Conservation (phyloP, 495 filamentous ascomycete species). For the Penicillium mononematosum region DNA sequence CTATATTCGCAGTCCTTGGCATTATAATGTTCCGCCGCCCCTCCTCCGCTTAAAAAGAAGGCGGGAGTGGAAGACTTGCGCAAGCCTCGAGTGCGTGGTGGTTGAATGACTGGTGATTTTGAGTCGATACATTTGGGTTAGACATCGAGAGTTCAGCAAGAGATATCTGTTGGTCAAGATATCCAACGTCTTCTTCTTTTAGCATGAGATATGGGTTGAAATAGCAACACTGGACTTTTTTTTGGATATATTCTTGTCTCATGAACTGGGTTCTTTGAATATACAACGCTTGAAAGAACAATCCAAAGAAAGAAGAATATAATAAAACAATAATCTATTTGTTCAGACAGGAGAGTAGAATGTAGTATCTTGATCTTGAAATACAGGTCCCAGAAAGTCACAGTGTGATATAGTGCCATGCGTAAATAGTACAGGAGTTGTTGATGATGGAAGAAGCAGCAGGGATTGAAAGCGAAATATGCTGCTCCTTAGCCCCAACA, state of each 20-base stretch:
- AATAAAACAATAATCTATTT: constrained; percentile 22
- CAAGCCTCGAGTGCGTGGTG: not conserved
- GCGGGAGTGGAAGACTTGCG: not conserved
- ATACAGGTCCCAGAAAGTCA: constrained; percentile 27
- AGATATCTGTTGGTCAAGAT: no score
- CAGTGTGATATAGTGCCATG: constrained; percentile 28
- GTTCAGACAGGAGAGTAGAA: constrained; percentile 36
- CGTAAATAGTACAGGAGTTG: constrained; percentile 22
- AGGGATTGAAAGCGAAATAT: constrained; percentile 5
- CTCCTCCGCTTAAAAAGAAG: not conserved
- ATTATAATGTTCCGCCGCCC: not conserved
- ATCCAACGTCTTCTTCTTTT: no score
- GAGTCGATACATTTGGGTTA: not conserved
- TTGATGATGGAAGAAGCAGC: constrained; percentile 12
- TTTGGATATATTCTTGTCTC: no score
- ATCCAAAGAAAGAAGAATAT: not conserved
- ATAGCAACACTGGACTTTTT: no score
- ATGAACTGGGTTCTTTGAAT: no score
- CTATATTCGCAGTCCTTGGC: not conserved
- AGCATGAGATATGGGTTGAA: no score
- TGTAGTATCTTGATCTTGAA: constrained; percentile 28
- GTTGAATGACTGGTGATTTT: not conserved
- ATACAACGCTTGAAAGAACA: not conserved
- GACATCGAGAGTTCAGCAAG: not conserved
- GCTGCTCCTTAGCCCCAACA: constrained; percentile 11